Percentiles rank a stretch among this genome's conserved stretches.
These are phyloP conservation scores for Zizania palustris DNA, from an alignment of 202 grass and related monocot genomes.

Conservation along the genomic window DNA sequence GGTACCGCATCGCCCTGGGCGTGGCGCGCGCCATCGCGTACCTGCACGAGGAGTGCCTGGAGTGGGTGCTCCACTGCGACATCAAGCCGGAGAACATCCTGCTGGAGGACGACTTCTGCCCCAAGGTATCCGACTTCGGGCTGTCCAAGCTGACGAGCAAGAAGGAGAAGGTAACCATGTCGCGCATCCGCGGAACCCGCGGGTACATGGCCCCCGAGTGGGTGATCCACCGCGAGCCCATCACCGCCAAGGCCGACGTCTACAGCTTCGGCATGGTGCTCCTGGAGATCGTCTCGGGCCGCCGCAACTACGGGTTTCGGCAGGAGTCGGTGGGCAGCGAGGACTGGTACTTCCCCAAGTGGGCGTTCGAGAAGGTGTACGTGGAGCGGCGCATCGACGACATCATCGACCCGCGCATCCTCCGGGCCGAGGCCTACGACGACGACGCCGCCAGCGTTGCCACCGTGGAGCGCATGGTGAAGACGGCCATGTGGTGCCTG, in stretches of 20 bases:
- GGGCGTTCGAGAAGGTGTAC: conserved; percentile 85
- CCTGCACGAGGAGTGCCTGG: conserved; percentile 88
- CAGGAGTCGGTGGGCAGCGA: conserved; percentile 64
- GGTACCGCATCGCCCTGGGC: conserved; percentile 75
- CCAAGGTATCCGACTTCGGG: conserved; percentile 82
- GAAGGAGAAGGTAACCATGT: conserved; percentile 81
- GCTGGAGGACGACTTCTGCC: conserved; percentile 83
- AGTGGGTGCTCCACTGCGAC: conserved; percentile 96
- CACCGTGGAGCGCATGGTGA: conserved; percentile 80
- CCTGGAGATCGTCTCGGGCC: conserved; percentile 76
- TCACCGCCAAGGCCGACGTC: conserved; percentile 87
- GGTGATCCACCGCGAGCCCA: conserved; percentile 82
- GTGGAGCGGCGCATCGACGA: conserved; percentile 69
- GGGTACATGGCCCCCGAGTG: conserved; percentile 91
- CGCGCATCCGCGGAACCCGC: conserved; percentile 61
- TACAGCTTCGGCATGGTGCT: conserved; percentile 94
- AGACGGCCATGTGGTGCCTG: conserved; percentile 92
- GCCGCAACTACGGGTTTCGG: conserved; percentile 68
- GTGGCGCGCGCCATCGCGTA: conserved; percentile 79
- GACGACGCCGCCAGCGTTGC: conserved; percentile 38
- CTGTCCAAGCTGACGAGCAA: conserved; percentile 86
- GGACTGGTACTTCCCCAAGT: conserved; percentile 90
- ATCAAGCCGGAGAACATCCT: conserved; percentile 99
- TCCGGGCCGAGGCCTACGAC: conserved; percentile 44
- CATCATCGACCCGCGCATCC: conserved; percentile 65